phyloP scores from a whole-genome alignment of 257 asterid genomes.

The Nicotiana tomentosiformis region DNA sequence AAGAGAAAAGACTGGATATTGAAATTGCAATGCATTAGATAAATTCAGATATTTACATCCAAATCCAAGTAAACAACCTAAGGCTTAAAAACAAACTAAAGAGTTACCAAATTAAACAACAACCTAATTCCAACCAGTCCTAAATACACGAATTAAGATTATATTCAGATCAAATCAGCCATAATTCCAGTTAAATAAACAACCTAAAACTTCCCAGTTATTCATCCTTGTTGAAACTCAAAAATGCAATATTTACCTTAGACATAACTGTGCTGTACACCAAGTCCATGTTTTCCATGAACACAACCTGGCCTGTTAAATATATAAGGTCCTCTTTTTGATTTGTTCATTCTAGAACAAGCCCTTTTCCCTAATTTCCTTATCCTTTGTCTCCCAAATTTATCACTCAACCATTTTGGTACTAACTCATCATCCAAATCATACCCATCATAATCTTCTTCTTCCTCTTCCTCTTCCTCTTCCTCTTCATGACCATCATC shows the following conservation, averaged over 20 bases:
- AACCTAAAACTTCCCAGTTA: slow-evolving; percentile 8
- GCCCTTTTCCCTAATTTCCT: slow-evolving; percentile 67
- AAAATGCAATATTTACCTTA: background rate
- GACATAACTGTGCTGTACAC: slow-evolving; percentile 28
- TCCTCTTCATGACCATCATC: background rate
- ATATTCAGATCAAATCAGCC: slow-evolving; percentile 6
- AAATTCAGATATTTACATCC: slow-evolving; percentile 10
- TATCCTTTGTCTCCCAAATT: slow-evolving; percentile 63
- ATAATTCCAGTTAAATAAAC: slow-evolving; percentile 15
- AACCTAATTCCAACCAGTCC: background rate
- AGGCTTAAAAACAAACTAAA: background rate
- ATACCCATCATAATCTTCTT: slow-evolving; percentile 20
- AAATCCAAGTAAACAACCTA: slow-evolving; percentile 1
- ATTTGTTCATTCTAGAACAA: slow-evolving; percentile 32
- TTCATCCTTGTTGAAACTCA: background rate
- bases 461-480: slow-evolving; percentile 22
- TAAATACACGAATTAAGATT: background rate
- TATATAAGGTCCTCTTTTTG: slow-evolving; percentile 46
- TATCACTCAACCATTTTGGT: slow-evolving; percentile 53
- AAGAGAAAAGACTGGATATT: background rate
- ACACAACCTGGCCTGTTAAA: slow-evolving; percentile 54
- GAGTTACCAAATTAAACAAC: background rate
- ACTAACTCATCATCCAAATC: slow-evolving; percentile 71
- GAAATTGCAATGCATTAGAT: slow-evolving; percentile 9
- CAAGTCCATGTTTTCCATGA: slow-evolving; percentile 45